phyloP scores from a whole-genome alignment of 2,329 filamentous ascomycete species.

The Lecanosticta acicola region DNA sequence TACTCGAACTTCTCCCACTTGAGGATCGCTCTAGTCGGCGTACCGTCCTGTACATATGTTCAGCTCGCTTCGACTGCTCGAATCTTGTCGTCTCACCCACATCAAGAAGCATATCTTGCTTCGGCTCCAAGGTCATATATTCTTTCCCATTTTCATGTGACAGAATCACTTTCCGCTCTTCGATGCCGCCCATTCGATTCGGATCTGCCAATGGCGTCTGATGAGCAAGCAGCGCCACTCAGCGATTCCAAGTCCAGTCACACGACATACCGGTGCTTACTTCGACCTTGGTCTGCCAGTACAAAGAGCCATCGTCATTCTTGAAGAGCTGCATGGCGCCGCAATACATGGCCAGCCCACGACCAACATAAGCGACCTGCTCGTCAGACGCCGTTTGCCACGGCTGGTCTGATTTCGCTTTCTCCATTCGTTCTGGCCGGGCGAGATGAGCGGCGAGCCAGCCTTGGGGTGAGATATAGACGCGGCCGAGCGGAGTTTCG shows the following conservation, averaged over 20 bases:
- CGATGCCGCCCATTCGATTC: constrained; percentile 17
- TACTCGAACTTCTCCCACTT: constrained; percentile 28
- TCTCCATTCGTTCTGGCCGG: constrained; percentile 12
- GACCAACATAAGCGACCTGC: constrained; percentile 22
- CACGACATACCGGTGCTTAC: constrained; percentile 7
- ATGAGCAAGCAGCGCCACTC: no score
- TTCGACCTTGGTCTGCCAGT: constrained; percentile 25
- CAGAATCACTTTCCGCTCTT: constrained; percentile 20
- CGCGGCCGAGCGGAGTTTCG: constrained; percentile 19
- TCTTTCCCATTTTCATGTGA: constrained; percentile 18
- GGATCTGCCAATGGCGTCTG: no score
- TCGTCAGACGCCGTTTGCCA: constrained; percentile 18
- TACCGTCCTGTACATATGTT: constrained; percentile 17
- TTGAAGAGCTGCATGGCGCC: constrained; percentile 23
- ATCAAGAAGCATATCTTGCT: constrained; percentile 18
- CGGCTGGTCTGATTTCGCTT: constrained; percentile 15
- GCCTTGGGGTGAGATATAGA: constrained; percentile 19
- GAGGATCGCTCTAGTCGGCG: constrained; percentile 17
- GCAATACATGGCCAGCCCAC: constrained; percentile 22
- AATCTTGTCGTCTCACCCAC: constrained; percentile 12
- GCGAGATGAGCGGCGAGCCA: constrained; percentile 24
- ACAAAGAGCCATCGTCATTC: constrained; percentile 18
- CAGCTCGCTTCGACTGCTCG: no score
- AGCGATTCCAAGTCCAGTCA: neutral
- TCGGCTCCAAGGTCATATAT: constrained; percentile 23